A percentile compares a stretch with the other conserved stretches of the same genome.
These are phyloP conservation scores for Hymenoscyphus salicellus DNA, from an alignment of 2,329 filamentous ascomycete genomes.

Conservation along the genomic window DNA sequence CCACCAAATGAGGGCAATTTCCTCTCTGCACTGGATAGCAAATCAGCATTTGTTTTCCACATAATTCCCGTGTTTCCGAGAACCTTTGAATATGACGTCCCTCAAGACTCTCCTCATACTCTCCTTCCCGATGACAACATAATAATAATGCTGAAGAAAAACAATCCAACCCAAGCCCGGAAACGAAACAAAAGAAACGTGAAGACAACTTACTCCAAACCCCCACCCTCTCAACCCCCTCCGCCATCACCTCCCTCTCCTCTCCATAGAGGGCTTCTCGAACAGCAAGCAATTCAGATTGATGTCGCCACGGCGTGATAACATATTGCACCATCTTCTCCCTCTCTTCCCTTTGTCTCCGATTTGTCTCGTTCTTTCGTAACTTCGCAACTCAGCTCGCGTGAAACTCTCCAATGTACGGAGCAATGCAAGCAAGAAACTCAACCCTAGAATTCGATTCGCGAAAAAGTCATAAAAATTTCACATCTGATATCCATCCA, in stretches of 20 bases:
- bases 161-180: not conserved
- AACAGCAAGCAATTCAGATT: slow-evolving; percentile 62
- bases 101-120: too few relatives aligned
- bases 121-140: not conserved
- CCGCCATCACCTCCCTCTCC: slow-evolving; percentile 37
- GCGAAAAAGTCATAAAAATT: not conserved
- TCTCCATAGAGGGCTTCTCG: slow-evolving; percentile 59
- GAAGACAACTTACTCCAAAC: slow-evolving; percentile 50
- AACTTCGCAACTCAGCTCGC: too few relatives aligned
- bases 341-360: not conserved
- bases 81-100: too few relatives aligned
- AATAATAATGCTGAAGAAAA: not conserved
- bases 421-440: too few relatives aligned
- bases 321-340: slow-evolving; percentile 65
- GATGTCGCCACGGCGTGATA: slow-evolving; percentile 70
- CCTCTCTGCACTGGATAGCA: slow-evolving; percentile 67
- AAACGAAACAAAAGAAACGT: not conserved
- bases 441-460: too few relatives aligned
- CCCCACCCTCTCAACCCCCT: slow-evolving; percentile 55
- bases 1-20: slow-evolving; percentile 73
- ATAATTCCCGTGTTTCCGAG: slow-evolving; percentile 22
- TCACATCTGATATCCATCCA: not conserved
- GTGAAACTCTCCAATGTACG: too few relatives aligned
- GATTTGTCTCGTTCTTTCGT: too few relatives aligned
- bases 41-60: slow-evolving; percentile 50